Evolutionary conservation across 345 rosid genomes (phyloP), one percentile per base, ranked within the genome.

Genomic region (Camelina sativa): DNA sequence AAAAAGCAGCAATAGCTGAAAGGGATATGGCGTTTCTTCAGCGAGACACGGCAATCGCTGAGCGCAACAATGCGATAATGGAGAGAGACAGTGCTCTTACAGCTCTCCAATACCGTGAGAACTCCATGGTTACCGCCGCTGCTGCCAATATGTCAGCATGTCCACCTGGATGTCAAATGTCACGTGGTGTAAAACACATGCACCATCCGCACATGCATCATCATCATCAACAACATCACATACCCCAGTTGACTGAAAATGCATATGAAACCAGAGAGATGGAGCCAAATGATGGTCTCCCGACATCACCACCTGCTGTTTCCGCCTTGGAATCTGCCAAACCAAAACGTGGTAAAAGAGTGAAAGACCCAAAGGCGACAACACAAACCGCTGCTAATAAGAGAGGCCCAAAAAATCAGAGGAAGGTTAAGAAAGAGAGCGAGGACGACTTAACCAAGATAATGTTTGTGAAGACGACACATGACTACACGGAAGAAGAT

Each of bases 11-110:
- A 4, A 75, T 91, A 73, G 91, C 98, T 5, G 99, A 92, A 81
- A 77, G 98, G 57, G 99, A 96, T 76, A 82, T 96, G 84, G 98
- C 97, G 7, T 88, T 88, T 76, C 83, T 92, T 67, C 99, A 96
- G 81, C 85, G 99, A 65, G 98, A 96, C 80, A 86, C 97, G 0
- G 98, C 99, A 6, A 85, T 96, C 51, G 93, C 96, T 4, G 98
- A 96, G 74, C 85, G 98, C 61, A 96, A 96, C 67, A 96, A 82
- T 73, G 99, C 97, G 12, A 79, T 91, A 12, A 53, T 86, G 80
- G 99, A 96, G 79, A 82, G 98, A 67, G 99, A 92, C 80, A 87
- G 76, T 35, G 99, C 97, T 28, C 84, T 91, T 51, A 84, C 97
- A 15, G 85, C 87, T 67, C 89, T 96, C 50, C 98, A 91, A 47